Percentiles rank a stretch among this genome's conserved stretches.
Evolutionary conservation across 176 grass and related monocot genomes (phyloP).

Genomic region (Thinopyrum elongatum): DNA sequence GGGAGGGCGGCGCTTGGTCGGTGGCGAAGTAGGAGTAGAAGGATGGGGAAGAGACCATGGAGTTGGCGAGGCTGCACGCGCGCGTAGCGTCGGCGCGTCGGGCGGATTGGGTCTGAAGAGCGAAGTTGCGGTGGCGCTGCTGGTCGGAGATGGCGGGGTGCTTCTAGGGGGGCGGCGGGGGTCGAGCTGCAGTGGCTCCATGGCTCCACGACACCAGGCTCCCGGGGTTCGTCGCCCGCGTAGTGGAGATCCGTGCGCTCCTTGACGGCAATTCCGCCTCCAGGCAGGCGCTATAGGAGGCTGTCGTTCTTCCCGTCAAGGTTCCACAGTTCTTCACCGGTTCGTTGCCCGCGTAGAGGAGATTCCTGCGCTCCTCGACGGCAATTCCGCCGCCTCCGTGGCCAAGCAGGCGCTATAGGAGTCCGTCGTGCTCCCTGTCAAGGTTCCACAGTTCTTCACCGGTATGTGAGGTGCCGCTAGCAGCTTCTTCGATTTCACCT

Average conservation of each 20-base stretch:
- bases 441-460: slow-evolving; percentile 70
- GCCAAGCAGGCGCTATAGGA: slow-evolving; percentile 76
- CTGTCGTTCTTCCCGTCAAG: slow-evolving; percentile 57
- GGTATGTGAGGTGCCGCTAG: slow-evolving; percentile 21
- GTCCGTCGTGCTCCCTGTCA: slow-evolving; percentile 60
- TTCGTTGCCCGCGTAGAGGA: not conserved
- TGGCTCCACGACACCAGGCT: too few relatives aligned
- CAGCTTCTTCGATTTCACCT: not conserved
- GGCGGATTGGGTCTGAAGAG: too few relatives aligned
- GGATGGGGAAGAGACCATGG: too few relatives aligned
- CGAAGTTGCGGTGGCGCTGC: too few relatives aligned
- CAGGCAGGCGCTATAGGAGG: slow-evolving; percentile 73
- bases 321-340: slow-evolving; percentile 72
- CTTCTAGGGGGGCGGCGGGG: too few relatives aligned
- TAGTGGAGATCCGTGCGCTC: too few relatives aligned
- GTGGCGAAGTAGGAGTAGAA: too few relatives aligned
- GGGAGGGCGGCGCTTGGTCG: too few relatives aligned
- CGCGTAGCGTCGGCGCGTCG: too few relatives aligned
- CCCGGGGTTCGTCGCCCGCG: not conserved
- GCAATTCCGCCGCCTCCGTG: slow-evolving; percentile 1
- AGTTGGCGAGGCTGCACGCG: too few relatives aligned
- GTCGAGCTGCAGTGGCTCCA: too few relatives aligned
- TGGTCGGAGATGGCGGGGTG: too few relatives aligned
- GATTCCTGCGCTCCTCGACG: slow-evolving; percentile 35
- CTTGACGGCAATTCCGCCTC: slow-evolving; percentile 18